Evolutionary conservation across 169 alveolate genomes (phyloP), one percentile per base, ranked within the genome.

Genomic region (Babesia bovis): DNA sequence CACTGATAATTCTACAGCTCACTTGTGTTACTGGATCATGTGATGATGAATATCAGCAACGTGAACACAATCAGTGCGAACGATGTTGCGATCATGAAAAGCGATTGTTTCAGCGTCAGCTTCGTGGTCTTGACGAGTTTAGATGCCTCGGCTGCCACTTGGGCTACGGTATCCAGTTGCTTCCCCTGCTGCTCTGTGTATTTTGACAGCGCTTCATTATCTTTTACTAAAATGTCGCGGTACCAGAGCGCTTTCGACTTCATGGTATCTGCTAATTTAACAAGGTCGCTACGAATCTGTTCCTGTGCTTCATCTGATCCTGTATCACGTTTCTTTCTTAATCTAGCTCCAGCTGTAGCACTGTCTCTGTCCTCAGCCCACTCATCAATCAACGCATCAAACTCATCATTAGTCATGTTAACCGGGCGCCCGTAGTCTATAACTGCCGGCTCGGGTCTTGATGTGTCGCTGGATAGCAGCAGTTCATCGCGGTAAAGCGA

Each of bases 101-200:
- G 60, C 23, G 72, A 47, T 42, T 78, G 86, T 33, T 69, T 49
- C 10, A 78, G 40, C 25, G 86, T 47, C 21, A 78, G 40, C 26
- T 38, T 0, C 15, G 86, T 35, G 13, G 86, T 47, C 41, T 51
- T 78, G 3, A 68, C 40, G 30, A 68, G 68, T 33, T 58, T 71
- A 19, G 82, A 33, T 28, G 72, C 82, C 41, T 69, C 82, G 21
- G 30, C 57, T 32, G 86, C 68, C 19, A 68, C 82, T 25, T 57
- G 75, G 17, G 86, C 51, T 3, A 78, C 86, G 7, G 86, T 68
- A 72, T 78, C 86, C 44, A 78, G 82, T 72, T 78, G 86, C 38
- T 68, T 78, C 82, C 68, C 86, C 40, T 78, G 86, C 45, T 78
- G 71, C 0, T 26, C 82, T 2, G 83, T 78, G 36, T 50, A 67